Percentiles rank a stretch among this genome's conserved stretches.
These are phyloP conservation scores for Leavenworthia alabamica DNA, from an alignment of 345 rosid species.

Conservation along the genomic window DNA sequence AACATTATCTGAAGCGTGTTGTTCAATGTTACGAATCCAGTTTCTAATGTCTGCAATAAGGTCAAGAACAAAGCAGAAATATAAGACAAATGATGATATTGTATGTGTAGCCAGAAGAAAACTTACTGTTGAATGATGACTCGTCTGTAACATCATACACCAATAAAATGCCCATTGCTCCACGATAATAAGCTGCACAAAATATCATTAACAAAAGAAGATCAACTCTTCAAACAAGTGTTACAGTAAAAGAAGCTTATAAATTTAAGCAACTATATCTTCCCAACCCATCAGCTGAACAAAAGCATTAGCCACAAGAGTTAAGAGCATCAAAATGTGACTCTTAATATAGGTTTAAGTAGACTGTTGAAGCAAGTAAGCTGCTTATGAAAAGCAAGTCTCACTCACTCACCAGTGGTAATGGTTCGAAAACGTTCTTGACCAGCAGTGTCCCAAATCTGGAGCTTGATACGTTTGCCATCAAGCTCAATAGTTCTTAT, in stretches of 20 bases:
- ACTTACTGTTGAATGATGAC: constrained; percentile 77
- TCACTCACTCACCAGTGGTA: constrained; percentile 61
- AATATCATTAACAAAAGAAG: neutral
- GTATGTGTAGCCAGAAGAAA: constrained; percentile 21
- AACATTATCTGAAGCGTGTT: constrained; percentile 97
- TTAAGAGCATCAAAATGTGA: neutral
- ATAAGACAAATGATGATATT: neutral
- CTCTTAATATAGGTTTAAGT: neutral
- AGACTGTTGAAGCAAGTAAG: neutral
- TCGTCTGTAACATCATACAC: constrained; percentile 92
- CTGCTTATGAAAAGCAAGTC: neutral
- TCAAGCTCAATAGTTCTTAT: constrained; percentile 78
- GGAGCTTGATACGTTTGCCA: constrained; percentile 67
- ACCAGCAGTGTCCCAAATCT: constrained; percentile 83
- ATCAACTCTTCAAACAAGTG: neutral
- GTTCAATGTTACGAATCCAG: constrained; percentile 99
- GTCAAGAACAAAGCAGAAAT: constrained; percentile 9
- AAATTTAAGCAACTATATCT: neutral
- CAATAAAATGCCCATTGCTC: constrained; percentile 89
- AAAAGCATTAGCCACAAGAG: constrained; percentile 4
- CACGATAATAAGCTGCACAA: constrained; percentile 78
- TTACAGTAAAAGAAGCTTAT: neutral
- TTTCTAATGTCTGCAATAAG: constrained; percentile 76
- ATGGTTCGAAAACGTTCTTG: constrained; percentile 86
- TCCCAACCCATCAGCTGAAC: neutral